Conservation (phyloP, 2,329 filamentous ascomycete genomes). For the Ilyonectria robusta region DNA sequence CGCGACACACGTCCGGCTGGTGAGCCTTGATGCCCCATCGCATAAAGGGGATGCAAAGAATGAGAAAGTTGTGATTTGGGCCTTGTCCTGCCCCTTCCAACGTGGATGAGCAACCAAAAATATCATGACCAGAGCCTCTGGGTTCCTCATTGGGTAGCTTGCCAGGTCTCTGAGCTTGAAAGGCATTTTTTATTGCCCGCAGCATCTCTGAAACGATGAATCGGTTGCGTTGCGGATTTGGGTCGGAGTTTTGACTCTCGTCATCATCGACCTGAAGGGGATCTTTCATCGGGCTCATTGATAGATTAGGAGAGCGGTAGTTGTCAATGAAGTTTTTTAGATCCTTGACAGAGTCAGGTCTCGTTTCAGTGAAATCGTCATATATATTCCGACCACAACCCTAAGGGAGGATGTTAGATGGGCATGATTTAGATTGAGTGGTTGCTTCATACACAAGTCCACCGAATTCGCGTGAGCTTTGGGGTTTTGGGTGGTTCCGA, state of each 20-base stretch:
- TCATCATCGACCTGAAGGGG: neutral
- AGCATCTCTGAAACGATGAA: neutral
- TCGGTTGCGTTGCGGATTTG: neutral
- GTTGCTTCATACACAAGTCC: conserved; percentile 13
- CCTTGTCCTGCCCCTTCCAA: neutral
- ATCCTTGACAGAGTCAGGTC: neutral
- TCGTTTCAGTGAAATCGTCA: conserved; percentile 8
- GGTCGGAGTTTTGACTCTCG: neutral
- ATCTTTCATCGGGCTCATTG: neutral
- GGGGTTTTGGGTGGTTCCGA: neutral
- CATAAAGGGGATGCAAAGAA: conserved; percentile 23
- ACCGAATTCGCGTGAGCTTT: neutral
- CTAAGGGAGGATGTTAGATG: neutral
- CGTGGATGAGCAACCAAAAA: neutral
- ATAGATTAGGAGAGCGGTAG: neutral
- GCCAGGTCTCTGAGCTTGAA: neutral
- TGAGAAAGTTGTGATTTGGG: conserved; percentile 15
- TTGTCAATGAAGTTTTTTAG: neutral
- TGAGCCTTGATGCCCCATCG: conserved; percentile 12
- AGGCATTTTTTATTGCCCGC: neutral
- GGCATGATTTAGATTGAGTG: neutral
- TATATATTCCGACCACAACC: neutral
- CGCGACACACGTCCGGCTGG: conserved; percentile 29
- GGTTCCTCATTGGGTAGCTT: neutral
- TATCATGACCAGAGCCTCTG: neutral